Evolutionary conservation across 148 eudicot genomes (phyloP), one percentile per base, ranked within the genome.

Genomic region (Rhododendron williamsianum): DNA sequence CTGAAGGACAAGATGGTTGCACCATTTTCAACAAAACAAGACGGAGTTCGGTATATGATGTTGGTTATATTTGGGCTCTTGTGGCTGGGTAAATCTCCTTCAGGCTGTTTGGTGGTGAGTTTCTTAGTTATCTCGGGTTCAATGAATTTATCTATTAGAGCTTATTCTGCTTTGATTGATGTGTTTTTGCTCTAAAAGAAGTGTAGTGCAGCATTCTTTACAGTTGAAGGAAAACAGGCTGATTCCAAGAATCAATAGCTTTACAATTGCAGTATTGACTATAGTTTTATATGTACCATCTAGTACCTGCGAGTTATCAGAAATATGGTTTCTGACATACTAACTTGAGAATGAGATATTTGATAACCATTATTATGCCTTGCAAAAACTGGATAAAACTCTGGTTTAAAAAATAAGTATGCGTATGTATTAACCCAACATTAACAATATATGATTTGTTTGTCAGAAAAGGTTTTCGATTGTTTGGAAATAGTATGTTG

Each of bases 71-170:
- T 23, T 56, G 52, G 27, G 76, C 56, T 41, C 16, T 6, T 10
- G 27, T 83, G 65, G 46, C 35, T 49, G 63, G 80, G 3, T 51
- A 73, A 27, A 48, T 35, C 21, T 74, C 23, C 80, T 51, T 12
- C 35, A 12, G 49, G 36, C 69, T 48, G 80, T 73, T 74, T n/a
- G 85, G 49, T 23, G 85, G 80, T 84, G 80, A 73, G 85, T 84
- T 52, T 36, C 80, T 18, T 30, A 72, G 71, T 35, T 49, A 13
- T 27, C 49, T 13, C 43, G 5, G 35, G 19, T 67, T 25, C 49
- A 15, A 38, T 30, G 76, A 71, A 69, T 21, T 82, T 82, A 41
- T 69, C 27, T 71, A 46, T 30, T 69, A 49, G 15, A 36, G 27
- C 63, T 25, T 73, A 3, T 35, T 73, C 56, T 16, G 43, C 41